phyloP scores from a whole-genome alignment of 441 rosid genomes.

The Lepidium campestre region DNA sequence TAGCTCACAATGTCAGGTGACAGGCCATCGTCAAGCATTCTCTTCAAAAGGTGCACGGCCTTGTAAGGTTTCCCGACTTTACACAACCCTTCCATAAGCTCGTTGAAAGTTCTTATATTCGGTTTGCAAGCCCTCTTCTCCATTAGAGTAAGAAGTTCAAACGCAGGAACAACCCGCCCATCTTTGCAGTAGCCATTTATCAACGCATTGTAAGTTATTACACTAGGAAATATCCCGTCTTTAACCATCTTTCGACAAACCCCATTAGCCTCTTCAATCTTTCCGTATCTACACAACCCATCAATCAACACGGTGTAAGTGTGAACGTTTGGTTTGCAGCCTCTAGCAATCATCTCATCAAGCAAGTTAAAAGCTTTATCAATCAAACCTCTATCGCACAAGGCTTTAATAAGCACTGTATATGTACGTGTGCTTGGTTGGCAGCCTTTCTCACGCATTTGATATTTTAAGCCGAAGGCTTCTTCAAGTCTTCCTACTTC shows the following conservation, averaged over 20 bases:
- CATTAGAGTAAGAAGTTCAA: conserved; percentile 37
- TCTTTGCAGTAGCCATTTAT: conserved; percentile 45
- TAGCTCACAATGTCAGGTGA: conserved; percentile 32
- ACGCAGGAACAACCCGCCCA: conserved; percentile 33
- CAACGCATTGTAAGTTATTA: conserved; percentile 38
- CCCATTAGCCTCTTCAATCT: conserved; percentile 37
- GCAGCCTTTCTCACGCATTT: conserved; percentile 35
- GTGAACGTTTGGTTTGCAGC: conserved; percentile 33
- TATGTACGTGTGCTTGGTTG: conserved; percentile 35
- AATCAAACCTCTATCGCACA: conserved; percentile 31
- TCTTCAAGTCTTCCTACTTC: conserved; percentile 32
- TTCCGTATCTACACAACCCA: conserved; percentile 38
- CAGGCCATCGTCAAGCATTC: conserved; percentile 29
- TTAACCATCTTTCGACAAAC: conserved; percentile 29
- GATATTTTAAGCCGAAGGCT: conserved; percentile 33
- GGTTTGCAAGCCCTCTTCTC: conserved; percentile 37
- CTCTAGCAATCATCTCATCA: conserved; percentile 32
- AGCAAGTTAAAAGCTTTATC: conserved; percentile 30
- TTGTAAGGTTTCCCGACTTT: conserved; percentile 33
- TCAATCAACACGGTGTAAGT: conserved; percentile 39
- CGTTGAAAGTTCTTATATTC: conserved; percentile 37
- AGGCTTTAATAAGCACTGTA: conserved; percentile 37
- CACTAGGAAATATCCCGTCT: conserved; percentile 28
- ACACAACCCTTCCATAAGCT: conserved; percentile 44
- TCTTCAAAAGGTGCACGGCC: conserved; percentile 30